Base-by-base conservation (phyloP, 2,329 filamentous ascomycete genomes). In the Acrodontium crateriforme region DNA sequence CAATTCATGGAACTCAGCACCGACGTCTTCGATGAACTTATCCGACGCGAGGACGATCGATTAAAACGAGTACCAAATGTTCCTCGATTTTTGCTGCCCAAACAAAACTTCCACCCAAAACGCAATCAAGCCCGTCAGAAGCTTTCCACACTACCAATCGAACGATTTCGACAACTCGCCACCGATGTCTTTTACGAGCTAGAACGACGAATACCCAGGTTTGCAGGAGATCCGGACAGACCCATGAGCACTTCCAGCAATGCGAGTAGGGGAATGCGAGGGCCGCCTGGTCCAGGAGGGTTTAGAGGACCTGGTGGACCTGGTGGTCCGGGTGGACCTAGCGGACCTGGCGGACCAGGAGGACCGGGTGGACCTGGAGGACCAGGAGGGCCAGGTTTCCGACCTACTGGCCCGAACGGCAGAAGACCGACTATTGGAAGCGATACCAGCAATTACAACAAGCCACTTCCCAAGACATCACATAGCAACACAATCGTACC, bases 1-100 rank as follows among this genome's bases (percentile, higher is more conserved):
- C 89, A 98, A 55, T 95, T 98, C 55, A 83, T 92, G 56, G 89
- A 98, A 59, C 69, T 98, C 37, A 94, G 85, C 57, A 95, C 87
- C 32, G 89, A 98, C 58, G 87, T 98, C 21, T 95, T 80, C 58
- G 89, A 98, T 56, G 89, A 98, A 59, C 65, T 95, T 40, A 67
- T 91, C 42, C 77, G 89, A 34, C 74, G 89, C 39, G 85, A 95
- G 55, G 71, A 79, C 40, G 65, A 64, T 28, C 56, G 60, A 19
- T 49, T 52, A 38, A 49, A 54, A 27, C 54, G 58, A 16, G 58
- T 59, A n/a, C 53, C 54, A 32, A 67, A 53, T 47, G 65, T 40
- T n/a, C 81, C 83, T 2, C 60, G 71, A 9, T 91, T 74, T 49
- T 69, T 98, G 5, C 61, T 81, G 14, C 82, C 89, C n/a, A 83